Evolutionary conservation across 2,329 filamentous ascomycete genomes (phyloP).

Genomic region (Nemania bipapillata): DNA sequence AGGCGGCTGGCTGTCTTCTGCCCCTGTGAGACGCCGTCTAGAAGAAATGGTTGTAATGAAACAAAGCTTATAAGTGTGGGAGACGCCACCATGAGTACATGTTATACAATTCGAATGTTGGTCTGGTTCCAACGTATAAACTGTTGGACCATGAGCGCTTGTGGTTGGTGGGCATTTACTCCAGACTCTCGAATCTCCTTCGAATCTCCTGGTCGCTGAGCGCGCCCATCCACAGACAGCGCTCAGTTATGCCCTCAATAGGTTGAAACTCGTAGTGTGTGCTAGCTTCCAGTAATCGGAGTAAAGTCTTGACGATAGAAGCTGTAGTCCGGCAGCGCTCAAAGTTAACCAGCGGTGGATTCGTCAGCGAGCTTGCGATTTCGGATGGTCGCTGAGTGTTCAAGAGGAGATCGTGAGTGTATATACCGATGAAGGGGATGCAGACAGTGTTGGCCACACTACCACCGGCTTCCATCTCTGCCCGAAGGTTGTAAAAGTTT

Average conservation of each 20-base stretch:
- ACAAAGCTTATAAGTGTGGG: conserved; percentile 38
- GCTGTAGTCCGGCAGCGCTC: conserved; percentile 82
- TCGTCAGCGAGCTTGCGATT: conserved; percentile 73
- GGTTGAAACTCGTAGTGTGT: conserved; percentile 78
- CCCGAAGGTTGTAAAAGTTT: conserved; percentile 80
- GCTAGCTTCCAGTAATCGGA: conserved; percentile 82
- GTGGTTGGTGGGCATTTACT: conserved; percentile 48
- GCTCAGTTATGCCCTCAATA: conserved; percentile 79
- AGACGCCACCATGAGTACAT: conserved; percentile 33
- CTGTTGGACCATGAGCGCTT: neutral
- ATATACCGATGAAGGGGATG: conserved; percentile 85
- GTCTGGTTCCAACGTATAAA: conserved; percentile 17
- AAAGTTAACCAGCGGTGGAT: conserved; percentile 81
- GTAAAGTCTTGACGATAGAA: conserved; percentile 79
- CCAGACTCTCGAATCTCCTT: conserved; percentile 62
- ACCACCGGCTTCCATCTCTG: conserved; percentile 79
- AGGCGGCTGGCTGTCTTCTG: conserved; percentile 37
- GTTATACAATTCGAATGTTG: conserved; percentile 42
- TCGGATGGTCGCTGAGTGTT: conserved; percentile 82
- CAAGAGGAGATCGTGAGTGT: conserved; percentile 84
- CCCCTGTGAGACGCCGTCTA: conserved; percentile 41
- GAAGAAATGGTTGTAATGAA: conserved; percentile 39
- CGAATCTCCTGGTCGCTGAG: conserved; percentile 79
- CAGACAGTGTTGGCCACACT: conserved; percentile 71
- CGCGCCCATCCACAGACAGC: conserved; percentile 86